Base-by-base conservation (phyloP, 2,329 filamentous ascomycete genomes). In the Neoscytalidium dimidiatum region DNA sequence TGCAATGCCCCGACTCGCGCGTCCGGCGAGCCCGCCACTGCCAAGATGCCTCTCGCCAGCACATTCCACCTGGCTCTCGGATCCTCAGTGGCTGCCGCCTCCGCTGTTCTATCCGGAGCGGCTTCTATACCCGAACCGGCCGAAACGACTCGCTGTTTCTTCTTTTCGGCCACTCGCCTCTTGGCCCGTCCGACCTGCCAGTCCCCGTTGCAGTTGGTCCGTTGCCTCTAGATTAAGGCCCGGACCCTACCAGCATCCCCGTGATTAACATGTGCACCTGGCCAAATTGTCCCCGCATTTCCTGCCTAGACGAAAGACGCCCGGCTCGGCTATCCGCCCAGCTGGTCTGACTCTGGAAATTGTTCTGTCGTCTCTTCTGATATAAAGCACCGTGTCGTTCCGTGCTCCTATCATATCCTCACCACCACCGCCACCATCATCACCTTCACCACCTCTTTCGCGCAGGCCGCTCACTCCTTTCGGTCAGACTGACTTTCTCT, bases 71-170 rank as follows among this genome's bases (percentile, higher is more conserved):
- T 3, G 8, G 5, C 31, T 26, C 14, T n/a, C n/a, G n/a, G 31
- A 7, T 29, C 21, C 33, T 43, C 33, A 28, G 33, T 57, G 52
- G 33, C 52, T 57, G 21, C 21, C 33, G 14, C 52, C 35, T 57
- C 35, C 52, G 52, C 52, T 43, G 21, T 44, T 29, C 21, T 41
- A n/a, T 41, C 52, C 52, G 52, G 29, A n/a, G 13, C 31, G n/a
- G 52, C 52, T 41, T 6, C 33, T 38, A 23, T 43, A 43, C 51
- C 51, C 51, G 51, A 56, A 41, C 31, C 9, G 51, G 51, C 26
- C 51, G 51, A 56, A 56, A 41, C 51, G 31, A 31, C 21, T 57
- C 52, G 52, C 52, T 21, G 52, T 57, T 57, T 57, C 52, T 57
- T 28, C 52, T 38, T 41, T 23, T 21, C 4, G 52, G 21, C 52